Evolutionary conservation across 2,329 filamentous ascomycete genomes (phyloP).

Genomic region (Sporothrix curviconia): DNA sequence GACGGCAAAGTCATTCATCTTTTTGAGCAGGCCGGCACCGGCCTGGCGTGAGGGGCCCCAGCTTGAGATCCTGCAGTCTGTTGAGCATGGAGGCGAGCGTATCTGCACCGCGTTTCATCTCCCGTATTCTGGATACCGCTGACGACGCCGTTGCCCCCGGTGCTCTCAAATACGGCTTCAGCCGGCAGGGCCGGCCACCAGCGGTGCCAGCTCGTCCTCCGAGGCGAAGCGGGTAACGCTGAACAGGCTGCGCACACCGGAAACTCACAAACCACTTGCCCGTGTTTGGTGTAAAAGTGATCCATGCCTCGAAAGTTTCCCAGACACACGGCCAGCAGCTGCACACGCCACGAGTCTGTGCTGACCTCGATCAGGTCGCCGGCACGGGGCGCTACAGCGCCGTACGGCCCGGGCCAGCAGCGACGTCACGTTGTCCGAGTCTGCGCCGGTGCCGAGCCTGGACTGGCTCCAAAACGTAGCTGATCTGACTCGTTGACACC

Average conservation of each 20-base stretch:
- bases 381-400: conserved; percentile 25
- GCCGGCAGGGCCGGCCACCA: conserved; percentile 34
- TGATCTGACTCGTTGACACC: conserved; percentile 16
- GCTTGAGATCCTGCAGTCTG: conserved; percentile 33
- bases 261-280: conserved; percentile 46
- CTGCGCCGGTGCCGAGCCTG: conserved; percentile 26
- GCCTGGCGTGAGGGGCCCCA: conserved; percentile 38
- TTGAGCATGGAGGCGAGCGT: conserved; percentile 27
- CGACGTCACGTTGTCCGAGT: conserved; percentile 18
- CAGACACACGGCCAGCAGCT: conserved; percentile 47
- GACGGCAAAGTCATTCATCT: conserved; percentile 41
- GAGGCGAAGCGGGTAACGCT: conserved; percentile 42
- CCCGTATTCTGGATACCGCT: neutral
- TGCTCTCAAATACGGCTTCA: conserved; percentile 5
- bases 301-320: conserved; percentile 44
- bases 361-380: conserved; percentile 47
- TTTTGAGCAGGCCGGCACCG: conserved; percentile 38
- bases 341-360: conserved; percentile 29
- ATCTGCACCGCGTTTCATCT: neutral
- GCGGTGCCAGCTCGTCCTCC: conserved; percentile 35
- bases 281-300: conserved; percentile 48
- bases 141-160: neutral
- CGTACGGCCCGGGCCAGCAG: conserved; percentile 16
- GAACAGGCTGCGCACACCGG: conserved; percentile 41
- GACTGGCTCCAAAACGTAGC: conserved; percentile 28